phyloP scores from a whole-genome alignment of 768 basidiomycete species.

The Ramaria sp. region DNA sequence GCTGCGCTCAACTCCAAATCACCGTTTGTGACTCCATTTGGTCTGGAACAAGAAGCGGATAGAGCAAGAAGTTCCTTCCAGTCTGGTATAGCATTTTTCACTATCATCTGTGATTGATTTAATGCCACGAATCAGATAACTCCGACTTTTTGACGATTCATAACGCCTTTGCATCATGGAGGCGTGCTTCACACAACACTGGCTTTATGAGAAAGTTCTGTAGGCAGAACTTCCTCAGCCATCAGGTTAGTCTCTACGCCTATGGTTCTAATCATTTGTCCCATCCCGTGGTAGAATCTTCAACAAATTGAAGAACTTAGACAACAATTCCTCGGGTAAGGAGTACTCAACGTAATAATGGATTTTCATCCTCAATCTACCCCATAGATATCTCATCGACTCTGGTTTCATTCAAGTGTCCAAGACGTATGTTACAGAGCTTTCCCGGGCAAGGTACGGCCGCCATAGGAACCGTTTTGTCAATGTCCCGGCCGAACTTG shows the following conservation, averaged over 20 bases:
- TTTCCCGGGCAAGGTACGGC: constrained; percentile 56
- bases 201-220: constrained; percentile 65
- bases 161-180: constrained; percentile 83
- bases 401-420: constrained; percentile 73
- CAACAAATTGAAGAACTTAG: constrained; percentile 95
- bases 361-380: constrained; percentile 2
- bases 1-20: constrained; percentile 89
- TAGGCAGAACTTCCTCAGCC: constrained; percentile 66
- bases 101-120: too few species aligned
- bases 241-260: constrained; percentile 41
- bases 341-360: constrained; percentile 17
- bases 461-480: constrained; percentile 71
- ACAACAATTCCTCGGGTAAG: constrained; percentile 73
- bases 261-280: background rate
- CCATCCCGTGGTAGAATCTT: constrained; percentile 53
- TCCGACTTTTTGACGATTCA: constrained; percentile 93
- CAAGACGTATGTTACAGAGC: constrained; percentile 49
- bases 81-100: constrained; percentile 37
- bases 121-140: constrained; percentile 45
- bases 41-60: constrained; percentile 79
- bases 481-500: constrained; percentile 54
- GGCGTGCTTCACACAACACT: constrained; percentile 57
- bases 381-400: constrained; percentile 74
- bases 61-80: constrained; percentile 73
- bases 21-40: constrained; percentile 84